Conservation (phyloP, 257 asterid species). For the Coffea canephora region DNA sequence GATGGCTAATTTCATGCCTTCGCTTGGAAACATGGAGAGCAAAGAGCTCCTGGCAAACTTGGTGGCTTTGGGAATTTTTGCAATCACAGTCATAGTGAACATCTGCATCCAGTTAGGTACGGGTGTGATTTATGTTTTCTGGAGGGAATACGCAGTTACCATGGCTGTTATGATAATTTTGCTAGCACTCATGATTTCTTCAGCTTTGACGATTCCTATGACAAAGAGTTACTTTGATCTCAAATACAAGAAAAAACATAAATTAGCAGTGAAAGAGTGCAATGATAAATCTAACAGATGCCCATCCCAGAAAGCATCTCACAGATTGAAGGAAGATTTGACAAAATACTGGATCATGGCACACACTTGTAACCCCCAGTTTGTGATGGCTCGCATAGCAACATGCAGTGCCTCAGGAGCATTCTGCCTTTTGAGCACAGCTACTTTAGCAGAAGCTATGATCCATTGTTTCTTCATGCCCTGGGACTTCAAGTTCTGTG, state of each 20-base stretch:
- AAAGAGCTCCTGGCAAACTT: slow-evolving; percentile 65
- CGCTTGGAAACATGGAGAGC: slow-evolving; percentile 58
- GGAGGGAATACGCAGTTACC: slow-evolving; percentile 44
- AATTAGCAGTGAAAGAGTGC: slow-evolving; percentile 39
- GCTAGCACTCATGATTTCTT: slow-evolving; percentile 43
- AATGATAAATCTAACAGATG: slow-evolving; percentile 20
- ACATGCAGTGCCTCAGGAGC: slow-evolving; percentile 77
- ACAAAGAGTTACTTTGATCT: slow-evolving; percentile 54
- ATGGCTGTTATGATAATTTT: slow-evolving; percentile 54
- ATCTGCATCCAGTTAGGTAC: slow-evolving; percentile 65
- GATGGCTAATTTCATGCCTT: slow-evolving; percentile 72
- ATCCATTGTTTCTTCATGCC: slow-evolving; percentile 54
- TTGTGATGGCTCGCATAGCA: slow-evolving; percentile 64
- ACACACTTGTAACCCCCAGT: slow-evolving; percentile 73
- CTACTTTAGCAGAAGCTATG: slow-evolving; percentile 52
- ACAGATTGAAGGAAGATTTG: slow-evolving; percentile 49
- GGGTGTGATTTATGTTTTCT: slow-evolving; percentile 64
- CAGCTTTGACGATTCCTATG: slow-evolving; percentile 54
- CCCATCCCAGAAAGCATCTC: slow-evolving; percentile 23
- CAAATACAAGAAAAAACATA: slow-evolving; percentile 41
- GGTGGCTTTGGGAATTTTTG: slow-evolving; percentile 63
- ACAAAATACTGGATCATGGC: slow-evolving; percentile 89
- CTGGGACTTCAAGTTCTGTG: slow-evolving; percentile 50
- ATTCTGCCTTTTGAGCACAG: slow-evolving; percentile 54
- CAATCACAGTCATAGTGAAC: slow-evolving; percentile 56